Evolutionary conservation across 176 grass and related monocot species (phyloP).

Genomic region (Cenchrus americanus): DNA sequence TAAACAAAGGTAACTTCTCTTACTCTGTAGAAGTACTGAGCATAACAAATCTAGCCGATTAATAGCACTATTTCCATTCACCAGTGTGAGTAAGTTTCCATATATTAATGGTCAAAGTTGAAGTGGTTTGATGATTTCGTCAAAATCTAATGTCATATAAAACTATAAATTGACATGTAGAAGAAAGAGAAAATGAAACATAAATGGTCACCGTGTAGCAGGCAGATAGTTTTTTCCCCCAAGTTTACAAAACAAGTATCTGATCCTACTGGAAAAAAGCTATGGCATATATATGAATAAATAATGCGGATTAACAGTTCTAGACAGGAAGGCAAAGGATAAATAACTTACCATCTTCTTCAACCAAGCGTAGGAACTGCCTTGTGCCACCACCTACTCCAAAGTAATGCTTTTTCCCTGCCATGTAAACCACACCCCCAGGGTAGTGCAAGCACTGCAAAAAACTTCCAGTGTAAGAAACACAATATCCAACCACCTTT

Average conservation of each 20-base stretch:
- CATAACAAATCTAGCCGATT: slow-evolving; percentile 10
- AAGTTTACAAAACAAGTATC: slow-evolving; percentile 22
- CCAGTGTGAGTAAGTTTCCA: not conserved
- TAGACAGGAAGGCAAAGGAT: slow-evolving; percentile 13
- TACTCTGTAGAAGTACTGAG: not conserved
- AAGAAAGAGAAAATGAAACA: slow-evolving; percentile 19
- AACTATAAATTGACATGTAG: not conserved
- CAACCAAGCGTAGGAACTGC: slow-evolving; percentile 83
- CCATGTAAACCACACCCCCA: slow-evolving; percentile 79
- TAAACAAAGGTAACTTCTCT: not conserved
- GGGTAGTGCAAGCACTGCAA: slow-evolving; percentile 59
- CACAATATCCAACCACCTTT: not conserved
- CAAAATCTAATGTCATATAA: not conserved
- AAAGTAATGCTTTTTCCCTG: slow-evolving; percentile 96
- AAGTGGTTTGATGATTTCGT: not conserved
- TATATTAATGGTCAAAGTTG: not conserved
- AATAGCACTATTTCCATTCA: not conserved
- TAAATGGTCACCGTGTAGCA: not conserved
- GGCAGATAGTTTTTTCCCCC: not conserved
- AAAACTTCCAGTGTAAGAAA: slow-evolving; percentile 35
- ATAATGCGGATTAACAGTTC: slow-evolving; percentile 19
- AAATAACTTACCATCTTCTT: slow-evolving; percentile 81
- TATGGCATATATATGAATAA: slow-evolving; percentile 17
- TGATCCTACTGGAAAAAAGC: not conserved
- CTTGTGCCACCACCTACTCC: slow-evolving; percentile 96